Evolutionary conservation across 805 yeast genomes (phyloP).

Genomic region (Teunomyces aglyptinius): DNA sequence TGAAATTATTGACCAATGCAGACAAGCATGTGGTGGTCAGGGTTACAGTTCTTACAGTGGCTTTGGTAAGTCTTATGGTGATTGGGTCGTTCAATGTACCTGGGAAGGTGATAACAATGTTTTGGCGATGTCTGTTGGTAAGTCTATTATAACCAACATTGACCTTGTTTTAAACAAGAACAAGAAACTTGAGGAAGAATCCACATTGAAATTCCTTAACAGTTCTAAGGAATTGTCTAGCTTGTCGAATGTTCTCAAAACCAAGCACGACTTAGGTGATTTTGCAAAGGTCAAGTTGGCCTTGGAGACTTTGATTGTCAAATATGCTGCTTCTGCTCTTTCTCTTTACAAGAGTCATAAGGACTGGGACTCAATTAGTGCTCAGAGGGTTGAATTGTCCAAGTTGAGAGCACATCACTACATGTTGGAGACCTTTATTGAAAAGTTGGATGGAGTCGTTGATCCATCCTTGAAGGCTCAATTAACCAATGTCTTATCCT

Average conservation of each 20-base stretch:
- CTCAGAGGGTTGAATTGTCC: slow-evolving; percentile 38
- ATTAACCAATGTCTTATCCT: slow-evolving; percentile 30
- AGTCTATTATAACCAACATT: slow-evolving; percentile 35
- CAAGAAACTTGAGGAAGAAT: slow-evolving; percentile 22
- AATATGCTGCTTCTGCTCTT: slow-evolving; percentile 30
- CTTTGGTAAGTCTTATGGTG: slow-evolving; percentile 44
- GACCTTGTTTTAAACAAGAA: slow-evolving; percentile 27
- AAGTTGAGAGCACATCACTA: slow-evolving; percentile 45
- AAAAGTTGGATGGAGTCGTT: slow-evolving; percentile 14
- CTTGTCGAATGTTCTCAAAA: slow-evolving; percentile 13
- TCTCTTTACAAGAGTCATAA: slow-evolving; percentile 24
- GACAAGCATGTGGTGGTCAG: slow-evolving; percentile 50
- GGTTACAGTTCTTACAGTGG: slow-evolving; percentile 47
- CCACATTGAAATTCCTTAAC: slow-evolving; percentile 34
- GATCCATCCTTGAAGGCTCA: slow-evolving; percentile 24
- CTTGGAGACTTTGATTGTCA: slow-evolving; percentile 37
- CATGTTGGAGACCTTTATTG: slow-evolving; percentile 27
- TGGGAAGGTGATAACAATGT: slow-evolving; percentile 52
- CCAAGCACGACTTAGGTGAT: slow-evolving; percentile 14
- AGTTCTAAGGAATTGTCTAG: slow-evolving; percentile 14
- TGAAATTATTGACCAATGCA: slow-evolving; percentile 38
- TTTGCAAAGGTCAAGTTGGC: slow-evolving; percentile 18
- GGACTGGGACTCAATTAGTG: slow-evolving; percentile 35
- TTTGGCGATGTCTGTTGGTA: slow-evolving; percentile 41
- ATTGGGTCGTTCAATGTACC: slow-evolving; percentile 49